Base-by-base conservation (phyloP, 2,329 filamentous ascomycete species). In the Pleomassaria siparia region DNA sequence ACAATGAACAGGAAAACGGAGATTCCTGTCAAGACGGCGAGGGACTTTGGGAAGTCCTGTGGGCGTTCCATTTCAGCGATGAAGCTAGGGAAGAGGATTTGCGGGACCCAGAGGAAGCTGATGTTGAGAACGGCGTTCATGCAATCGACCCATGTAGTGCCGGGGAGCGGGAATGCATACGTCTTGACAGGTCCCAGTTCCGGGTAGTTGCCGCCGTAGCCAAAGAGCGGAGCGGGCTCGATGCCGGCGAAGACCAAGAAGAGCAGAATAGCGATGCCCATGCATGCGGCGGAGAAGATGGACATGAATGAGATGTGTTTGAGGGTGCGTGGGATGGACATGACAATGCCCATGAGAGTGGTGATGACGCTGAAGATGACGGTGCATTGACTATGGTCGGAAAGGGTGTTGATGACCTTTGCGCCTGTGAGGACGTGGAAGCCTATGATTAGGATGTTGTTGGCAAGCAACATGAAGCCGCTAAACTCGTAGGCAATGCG, bases 31-130 rank as follows among this genome's bases (percentile, higher is more conserved):
- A 79, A 63, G 28, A 79, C 75, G 2, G 75, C 74, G 28, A 79
- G 69, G 2, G 76, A 65, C 49, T 79, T 79, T 36, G 76, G 75
- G 60, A 79, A 79, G 59, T 79, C 76, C 40, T 78, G 71, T 1
- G 76, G 76, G 11, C 59, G 62, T 49, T 78, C 72, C 75, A 78
- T 78, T 51, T 79, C 76, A 25, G 75, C 56, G 61, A 79, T 78
- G 62, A 79, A 79, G 12, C 73, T 75, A 1, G 76, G 76, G 60
- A 79, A 78, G 21, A 79, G 70, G 47, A 78, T 78, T 49, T 79
- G 76, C 2, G 76, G 75, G 1, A 78, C 74, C 75, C 75, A 78
- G 37, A 77, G 64, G 57, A 77, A 78, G 13, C 74, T 76, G 51
- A 76, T 75, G 53, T 76, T 78, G 11, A 78, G 55, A 1, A 78